A percentile compares a stretch with the other conserved stretches of the same genome.
These are phyloP conservation scores for Smittium culicis DNA, from an alignment of 371 early-diverging fungal genomes.

Conservation along the genomic window DNA sequence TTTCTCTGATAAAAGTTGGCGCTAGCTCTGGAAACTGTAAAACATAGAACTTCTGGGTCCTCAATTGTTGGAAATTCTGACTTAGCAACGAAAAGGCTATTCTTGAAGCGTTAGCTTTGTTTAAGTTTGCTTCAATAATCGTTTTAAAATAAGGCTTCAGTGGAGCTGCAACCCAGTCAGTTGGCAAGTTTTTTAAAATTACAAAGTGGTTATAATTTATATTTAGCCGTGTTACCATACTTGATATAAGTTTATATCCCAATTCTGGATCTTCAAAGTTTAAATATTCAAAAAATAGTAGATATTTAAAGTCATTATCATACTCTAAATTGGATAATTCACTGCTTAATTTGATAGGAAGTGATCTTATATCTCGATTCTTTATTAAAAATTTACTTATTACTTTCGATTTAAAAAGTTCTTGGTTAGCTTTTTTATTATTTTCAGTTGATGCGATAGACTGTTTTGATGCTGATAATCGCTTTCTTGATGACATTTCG, in stretches of 20 bases:
- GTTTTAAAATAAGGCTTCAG: constrained; percentile 7
- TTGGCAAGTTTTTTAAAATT: constrained; percentile 17
- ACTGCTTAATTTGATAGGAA: neutral
- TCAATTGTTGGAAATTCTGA: neutral
- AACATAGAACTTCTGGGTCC: neutral
- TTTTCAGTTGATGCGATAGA: neutral
- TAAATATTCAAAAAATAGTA: neutral
- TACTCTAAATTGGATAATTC: neutral
- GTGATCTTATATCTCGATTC: neutral
- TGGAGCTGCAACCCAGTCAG: constrained; percentile 18
- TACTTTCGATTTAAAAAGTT: neutral
- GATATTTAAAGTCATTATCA: neutral
- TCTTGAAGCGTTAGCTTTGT: constrained; percentile 11
- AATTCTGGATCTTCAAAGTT: neutral
- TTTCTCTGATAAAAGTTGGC: neutral
- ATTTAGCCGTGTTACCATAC: constrained; percentile 12
- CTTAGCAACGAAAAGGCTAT: constrained; percentile 2
- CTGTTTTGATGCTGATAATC: neutral
- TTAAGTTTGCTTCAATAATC: constrained; percentile 4
- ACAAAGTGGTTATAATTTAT: neutral
- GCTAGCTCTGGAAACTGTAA: neutral
- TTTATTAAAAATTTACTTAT: neutral
- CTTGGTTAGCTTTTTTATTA: neutral
- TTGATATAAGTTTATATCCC: constrained; percentile 15
- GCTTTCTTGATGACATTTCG: neutral